phyloP scores from a whole-genome alignment of 306 rosid species.

The Fragaria nilgerrensis region DNA sequence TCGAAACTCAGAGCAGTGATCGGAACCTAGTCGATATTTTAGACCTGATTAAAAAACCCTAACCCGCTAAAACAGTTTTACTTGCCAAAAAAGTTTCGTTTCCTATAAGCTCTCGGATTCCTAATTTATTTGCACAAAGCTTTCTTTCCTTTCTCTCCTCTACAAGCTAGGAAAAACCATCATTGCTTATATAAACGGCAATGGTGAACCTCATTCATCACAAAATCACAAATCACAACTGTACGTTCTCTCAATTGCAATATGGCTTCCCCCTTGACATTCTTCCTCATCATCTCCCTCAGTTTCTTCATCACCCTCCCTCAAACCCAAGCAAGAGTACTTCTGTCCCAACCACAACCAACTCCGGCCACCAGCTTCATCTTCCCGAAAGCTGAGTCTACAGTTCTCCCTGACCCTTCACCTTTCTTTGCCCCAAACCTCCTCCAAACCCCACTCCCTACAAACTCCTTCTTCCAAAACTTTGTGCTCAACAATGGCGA shows the following conservation, averaged over 20 bases:
- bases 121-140: neutral
- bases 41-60: neutral
- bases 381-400: slow-evolving; percentile 50
- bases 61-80: neutral
- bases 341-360: slow-evolving; percentile 8
- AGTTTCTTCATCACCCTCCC: neutral
- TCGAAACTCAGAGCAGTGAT: neutral
- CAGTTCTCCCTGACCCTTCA: slow-evolving; percentile 69
- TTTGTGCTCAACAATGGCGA: slow-evolving; percentile 56
- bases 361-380: slow-evolving; percentile 21
- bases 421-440: slow-evolving; percentile 47
- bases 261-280: too few species aligned
- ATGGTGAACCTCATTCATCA: neutral
- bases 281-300: neutral
- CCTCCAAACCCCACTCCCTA: slow-evolving; percentile 59
- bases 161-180: neutral
- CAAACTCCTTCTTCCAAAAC: slow-evolving; percentile 80
- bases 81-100: neutral
- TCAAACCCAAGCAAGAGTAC: slow-evolving; percentile 1
- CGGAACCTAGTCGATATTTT: neutral
- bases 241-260: too few species aligned
- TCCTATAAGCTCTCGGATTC: neutral
- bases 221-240: too few species aligned
- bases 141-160: neutral
- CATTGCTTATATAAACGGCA: neutral